Percentiles rank a stretch among this genome's conserved stretches.
Conservation (phyloP, 1,139 yeast genomes). For the Scheffersomyces parashehatae region DNA sequence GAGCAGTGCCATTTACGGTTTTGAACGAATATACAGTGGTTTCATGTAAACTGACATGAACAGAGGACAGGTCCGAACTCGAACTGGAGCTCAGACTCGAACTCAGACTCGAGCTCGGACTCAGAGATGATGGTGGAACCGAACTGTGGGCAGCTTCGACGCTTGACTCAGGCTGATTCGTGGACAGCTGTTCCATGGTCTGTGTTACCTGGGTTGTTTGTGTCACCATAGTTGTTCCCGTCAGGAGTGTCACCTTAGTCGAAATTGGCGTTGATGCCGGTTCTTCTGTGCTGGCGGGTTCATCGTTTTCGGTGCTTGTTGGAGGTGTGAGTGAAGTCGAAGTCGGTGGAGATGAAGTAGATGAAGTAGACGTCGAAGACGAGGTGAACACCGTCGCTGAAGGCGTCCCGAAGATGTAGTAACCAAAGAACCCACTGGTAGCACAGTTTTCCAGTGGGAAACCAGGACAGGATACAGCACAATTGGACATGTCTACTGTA, state of each 20-base stretch:
- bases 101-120: conserved; percentile 7
- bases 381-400: conserved; percentile 10
- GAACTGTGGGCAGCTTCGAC: not conserved
- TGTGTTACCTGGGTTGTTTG: conserved; percentile 8
- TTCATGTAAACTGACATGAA: conserved; percentile 13
- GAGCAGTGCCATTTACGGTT: conserved; percentile 26
- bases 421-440: conserved; percentile 33
- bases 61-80: conserved; percentile 9
- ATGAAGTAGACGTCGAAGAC: conserved; percentile 7
- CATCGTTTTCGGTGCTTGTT: conserved; percentile 8
- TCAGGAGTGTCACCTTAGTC: not conserved
- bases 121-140: not conserved
- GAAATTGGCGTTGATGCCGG: not conserved
- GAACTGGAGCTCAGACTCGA: conserved; percentile 9
- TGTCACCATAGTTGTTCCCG: conserved; percentile 1
- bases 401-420: conserved; percentile 28
- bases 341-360: conserved; percentile 7
- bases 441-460: conserved; percentile 37
- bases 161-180: not conserved
- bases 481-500: conserved; percentile 32
- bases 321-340: conserved; percentile 2
- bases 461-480: conserved; percentile 56
- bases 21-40: conserved; percentile 24
- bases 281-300: not conserved
- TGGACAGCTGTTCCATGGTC: conserved; percentile 4